Evolutionary conservation across 257 asterid species (phyloP), one percentile per base, ranked within the genome.

Genomic region (Eustoma russellianum): DNA sequence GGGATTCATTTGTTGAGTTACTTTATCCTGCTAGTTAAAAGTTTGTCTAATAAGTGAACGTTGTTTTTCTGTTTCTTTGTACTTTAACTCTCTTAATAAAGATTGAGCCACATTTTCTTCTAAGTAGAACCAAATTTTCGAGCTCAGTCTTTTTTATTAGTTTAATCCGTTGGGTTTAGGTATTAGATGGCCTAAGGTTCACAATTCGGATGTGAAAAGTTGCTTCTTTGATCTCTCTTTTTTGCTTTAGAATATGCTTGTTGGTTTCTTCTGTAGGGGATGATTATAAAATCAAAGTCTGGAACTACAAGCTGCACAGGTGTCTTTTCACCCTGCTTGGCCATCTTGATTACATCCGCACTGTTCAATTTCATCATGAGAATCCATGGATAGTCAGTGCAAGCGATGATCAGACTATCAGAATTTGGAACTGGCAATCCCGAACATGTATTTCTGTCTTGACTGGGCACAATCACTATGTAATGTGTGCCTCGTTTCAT

Each of bases 391-490:
- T 86, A 7, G 80, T 86, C 35, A 86, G 96, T 77, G 92, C 94
- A 33, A 86, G 94, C 74, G 96, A 86, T 74, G 96, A 86, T 59
- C 94, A 86, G 74, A 86, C 96, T 40, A 86, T 86, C 51, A 72
- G 96, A 70, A 72, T 86, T 63, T 86, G 96, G 96, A 87, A 86
- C 48, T 83, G 96, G 94, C 94, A 86, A 54, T 86, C 96, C 1
- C 85, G 94, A 6, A 81, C 83, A 51, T 86, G 94, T 74, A 71
- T 86, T 55, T 81, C 92, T 8, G 94, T 86, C 33, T 64, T 86
- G 66, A 83, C 43, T 38, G 43, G 94, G 53, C 92, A 86, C 79
- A 83, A 81, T 68, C 94, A 86, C 50, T 83, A 81, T 61, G 94
- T 86, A 34, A 86, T 83, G 92, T 79, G 86, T 60, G 96, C 96